Percentiles rank a stretch among this genome's conserved stretches.
phyloP scores from a whole-genome alignment of 1,139 yeast species.

The Scheffersomyces cryptocercus region DNA sequence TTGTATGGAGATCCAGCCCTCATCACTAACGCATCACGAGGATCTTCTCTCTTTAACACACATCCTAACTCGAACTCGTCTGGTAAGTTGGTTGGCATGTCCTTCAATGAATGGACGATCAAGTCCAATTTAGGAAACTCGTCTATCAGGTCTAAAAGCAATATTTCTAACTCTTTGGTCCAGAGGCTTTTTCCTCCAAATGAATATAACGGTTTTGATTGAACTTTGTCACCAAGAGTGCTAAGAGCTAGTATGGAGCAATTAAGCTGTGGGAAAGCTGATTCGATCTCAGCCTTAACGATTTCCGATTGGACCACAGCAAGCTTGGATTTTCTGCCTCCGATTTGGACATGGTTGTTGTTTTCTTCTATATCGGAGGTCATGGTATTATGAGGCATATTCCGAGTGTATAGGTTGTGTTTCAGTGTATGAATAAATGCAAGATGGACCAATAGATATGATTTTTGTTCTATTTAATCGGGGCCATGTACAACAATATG shows the following conservation, averaged over 20 bases:
- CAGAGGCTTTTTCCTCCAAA: conserved; percentile 96
- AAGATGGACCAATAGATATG: too few species aligned
- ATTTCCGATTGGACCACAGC: conserved; percentile 86
- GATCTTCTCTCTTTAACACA: conserved; percentile 81
- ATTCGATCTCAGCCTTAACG: conserved; percentile 62
- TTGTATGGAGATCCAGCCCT: conserved; percentile 62
- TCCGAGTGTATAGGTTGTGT: not conserved
- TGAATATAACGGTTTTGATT: conserved; percentile 81
- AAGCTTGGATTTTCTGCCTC: conserved; percentile 84
- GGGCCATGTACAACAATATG: too few species aligned
- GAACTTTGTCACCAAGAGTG: conserved; percentile 89
- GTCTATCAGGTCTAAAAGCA: conserved; percentile 65
- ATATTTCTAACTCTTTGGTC: conserved; percentile 91
- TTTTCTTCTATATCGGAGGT: conserved; percentile 14
- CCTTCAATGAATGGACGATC: conserved; percentile 92
- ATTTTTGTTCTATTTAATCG: too few species aligned
- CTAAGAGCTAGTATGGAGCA: conserved; percentile 76
- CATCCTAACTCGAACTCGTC: conserved; percentile 90
- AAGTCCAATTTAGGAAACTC: conserved; percentile 72
- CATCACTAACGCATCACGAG: conserved; percentile 93
- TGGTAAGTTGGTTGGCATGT: conserved; percentile 91
- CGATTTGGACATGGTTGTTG: conserved; percentile 53
- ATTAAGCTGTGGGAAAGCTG: conserved; percentile 56
- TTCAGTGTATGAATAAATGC: too few species aligned
- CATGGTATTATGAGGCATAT: conserved; percentile 15